Evolutionary conservation across 495 filamentous ascomycete genomes (phyloP).

Genomic region (Xylaria acuta): DNA sequence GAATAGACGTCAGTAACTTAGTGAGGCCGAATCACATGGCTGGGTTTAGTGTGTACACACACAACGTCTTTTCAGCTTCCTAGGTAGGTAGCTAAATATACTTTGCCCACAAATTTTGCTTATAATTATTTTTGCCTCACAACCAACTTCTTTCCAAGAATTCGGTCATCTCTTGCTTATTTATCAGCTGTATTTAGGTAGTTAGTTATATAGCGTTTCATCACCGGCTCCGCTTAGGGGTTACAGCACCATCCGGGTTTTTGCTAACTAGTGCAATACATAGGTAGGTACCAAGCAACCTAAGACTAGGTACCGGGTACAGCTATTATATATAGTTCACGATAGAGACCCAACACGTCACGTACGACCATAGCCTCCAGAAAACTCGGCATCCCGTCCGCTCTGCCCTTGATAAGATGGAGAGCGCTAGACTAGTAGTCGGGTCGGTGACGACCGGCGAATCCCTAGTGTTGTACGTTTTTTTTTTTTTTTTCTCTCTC

Average conservation of each 20-base stretch:
- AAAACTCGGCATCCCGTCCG: conserved; percentile 52
- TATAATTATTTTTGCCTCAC: no score
- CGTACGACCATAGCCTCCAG: conserved; percentile 37
- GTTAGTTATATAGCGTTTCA: not conserved
- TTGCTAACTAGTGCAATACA: no score
- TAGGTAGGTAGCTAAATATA: no score
- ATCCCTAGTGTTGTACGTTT: not conserved
- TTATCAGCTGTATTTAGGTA: not conserved
- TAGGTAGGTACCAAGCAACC: not conserved
- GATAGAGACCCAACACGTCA: not conserved
- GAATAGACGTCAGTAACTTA: no score
- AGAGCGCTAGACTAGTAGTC: not conserved
- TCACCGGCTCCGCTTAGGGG: no score
- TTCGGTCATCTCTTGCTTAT: not conserved
- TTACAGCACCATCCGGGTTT: not conserved
- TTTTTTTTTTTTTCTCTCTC: not conserved
- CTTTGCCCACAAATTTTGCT: no score
- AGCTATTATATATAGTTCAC: not conserved
- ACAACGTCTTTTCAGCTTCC: no score
- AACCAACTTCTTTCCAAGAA: not conserved
- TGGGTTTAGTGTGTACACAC: no score
- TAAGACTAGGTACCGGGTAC: not conserved
- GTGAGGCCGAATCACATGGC: no score
- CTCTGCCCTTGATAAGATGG: conserved; percentile 45
- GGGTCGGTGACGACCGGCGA: not conserved